Conservation (phyloP, 768 basidiomycete genomes). For the Suillus paluster region DNA sequence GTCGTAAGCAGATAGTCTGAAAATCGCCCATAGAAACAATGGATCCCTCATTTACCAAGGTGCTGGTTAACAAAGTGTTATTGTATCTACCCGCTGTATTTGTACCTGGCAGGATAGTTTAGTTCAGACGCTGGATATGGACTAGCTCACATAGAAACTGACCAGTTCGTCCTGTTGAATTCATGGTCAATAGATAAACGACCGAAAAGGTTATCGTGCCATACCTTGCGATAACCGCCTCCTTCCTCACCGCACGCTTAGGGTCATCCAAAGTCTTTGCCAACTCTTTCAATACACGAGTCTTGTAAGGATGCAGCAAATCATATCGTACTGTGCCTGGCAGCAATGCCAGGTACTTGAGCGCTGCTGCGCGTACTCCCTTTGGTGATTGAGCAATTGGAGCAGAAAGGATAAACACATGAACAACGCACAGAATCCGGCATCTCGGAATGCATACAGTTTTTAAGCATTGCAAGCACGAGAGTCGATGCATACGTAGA, state of each 20-base stretch:
- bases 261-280: conserved; percentile 86
- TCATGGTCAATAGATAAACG: conserved; percentile 6
- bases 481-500: conserved; percentile 75
- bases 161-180: conserved; percentile 34
- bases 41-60: no score
- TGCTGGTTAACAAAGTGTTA: no score
- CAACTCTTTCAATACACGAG: conserved; percentile 73
- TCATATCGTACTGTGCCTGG: conserved; percentile 83
- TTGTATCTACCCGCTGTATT: conserved; percentile 22
- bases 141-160: conserved; percentile 2
- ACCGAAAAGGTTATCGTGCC: conserved; percentile 10
- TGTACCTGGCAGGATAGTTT: conserved; percentile 27
- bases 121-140: not conserved
- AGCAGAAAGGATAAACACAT: not conserved
- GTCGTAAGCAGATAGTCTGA: no score
- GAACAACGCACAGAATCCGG: conserved; percentile 55
- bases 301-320: conserved; percentile 79
- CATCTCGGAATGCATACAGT: conserved; percentile 53
- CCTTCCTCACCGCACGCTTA: conserved; percentile 80
- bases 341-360: conserved; percentile 73
- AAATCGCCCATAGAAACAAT: no score
- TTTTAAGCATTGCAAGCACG: conserved; percentile 71
- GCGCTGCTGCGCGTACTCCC: conserved; percentile 77
- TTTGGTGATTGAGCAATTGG: conserved; percentile 34
- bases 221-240: conserved; percentile 83